Conservation (phyloP, 306 rosid species). For the Cicer cuneatum region DNA sequence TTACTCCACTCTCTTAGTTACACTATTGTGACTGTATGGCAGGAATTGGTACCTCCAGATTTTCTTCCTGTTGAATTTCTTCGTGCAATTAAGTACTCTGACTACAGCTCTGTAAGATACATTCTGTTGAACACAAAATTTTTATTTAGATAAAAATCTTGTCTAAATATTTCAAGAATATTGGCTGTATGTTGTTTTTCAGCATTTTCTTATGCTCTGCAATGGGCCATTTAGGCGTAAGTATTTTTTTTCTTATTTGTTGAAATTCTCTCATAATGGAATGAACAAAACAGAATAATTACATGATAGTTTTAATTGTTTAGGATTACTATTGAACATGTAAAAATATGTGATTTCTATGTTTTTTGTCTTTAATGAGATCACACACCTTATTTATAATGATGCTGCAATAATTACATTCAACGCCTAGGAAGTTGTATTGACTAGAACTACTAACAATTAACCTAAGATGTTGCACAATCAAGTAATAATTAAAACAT, state of each 20-base stretch:
- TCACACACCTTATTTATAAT: no score
- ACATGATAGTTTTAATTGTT: not conserved
- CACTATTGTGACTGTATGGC: not conserved
- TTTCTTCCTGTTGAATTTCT: slow-evolving; percentile 21
- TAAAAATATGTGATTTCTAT: no score
- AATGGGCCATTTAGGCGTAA: not conserved
- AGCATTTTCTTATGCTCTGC: slow-evolving; percentile 6
- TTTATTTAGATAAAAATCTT: not conserved
- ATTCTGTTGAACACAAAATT: not conserved
- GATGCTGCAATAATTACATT: no score
- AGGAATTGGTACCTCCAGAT: slow-evolving; percentile 10
- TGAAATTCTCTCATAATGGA: not conserved
- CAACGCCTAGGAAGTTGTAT: no score
- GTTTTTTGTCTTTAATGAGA: no score
- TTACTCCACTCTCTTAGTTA: not conserved
- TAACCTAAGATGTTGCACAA: no score
- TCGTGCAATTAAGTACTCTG: slow-evolving; percentile 2
- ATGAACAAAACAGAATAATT: not conserved
- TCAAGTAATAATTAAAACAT: no score
- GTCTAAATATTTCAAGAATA: not conserved
- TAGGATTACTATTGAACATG: slow-evolving; percentile 18
- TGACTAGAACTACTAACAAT: no score
- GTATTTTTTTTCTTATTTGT: not conserved
- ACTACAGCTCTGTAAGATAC: slow-evolving; percentile 27
- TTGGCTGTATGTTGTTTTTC: slow-evolving; percentile 5